Base-by-base conservation (phyloP, 23 red algal genomes). In the Pyropia yezoensis region DNA sequence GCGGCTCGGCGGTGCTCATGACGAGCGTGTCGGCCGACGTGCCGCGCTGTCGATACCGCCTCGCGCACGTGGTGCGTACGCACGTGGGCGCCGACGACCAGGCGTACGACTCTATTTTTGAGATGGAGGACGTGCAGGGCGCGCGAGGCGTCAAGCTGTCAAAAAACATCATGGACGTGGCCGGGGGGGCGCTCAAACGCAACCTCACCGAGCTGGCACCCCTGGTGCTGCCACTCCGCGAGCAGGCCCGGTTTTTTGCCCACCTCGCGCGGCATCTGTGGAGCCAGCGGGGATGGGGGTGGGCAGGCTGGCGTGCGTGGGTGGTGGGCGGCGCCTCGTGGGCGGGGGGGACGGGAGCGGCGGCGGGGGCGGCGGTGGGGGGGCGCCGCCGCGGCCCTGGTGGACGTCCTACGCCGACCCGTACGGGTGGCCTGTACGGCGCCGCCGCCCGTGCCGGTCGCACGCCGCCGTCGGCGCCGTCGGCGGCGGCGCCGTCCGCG, bases 81-180 rank as follows among this genome's bases (percentile, higher is more conserved):
- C 91, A 96, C 59, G 62, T 74, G 2, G 91, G 91, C 17, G 83
- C 83, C 1, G 91, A 96, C 52, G 91, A 96, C 34, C 63, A 79
- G 34, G 91, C 91, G 54, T 96, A 96, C 68, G 73, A 80, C 49
- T 85, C 81, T 27, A 96, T 96, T 59, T 96, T 78, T 68, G 83
- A 96, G 33, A 86, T 88, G 83, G 91, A 96, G 65, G 91, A 96
- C 21, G 84, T 84, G 32, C 57, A 54, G 21, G 83, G 83, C 23
- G 70, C 89, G 33, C 86, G 80, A 47, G 91, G 91, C 21, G 91
- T 96, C 26, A 85, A 86, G 32, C 73, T 96, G 39, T 96, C 91
- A 13, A 96, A 96, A 33, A 84, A 89, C 26, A 96, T 96, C 57
- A 96, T 96, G 91, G 91, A 96, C 60, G 76, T 96, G 49, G 91